Base-by-base conservation (phyloP, 108 stramenopile species). In the Discostella pseudostelligera region DNA sequence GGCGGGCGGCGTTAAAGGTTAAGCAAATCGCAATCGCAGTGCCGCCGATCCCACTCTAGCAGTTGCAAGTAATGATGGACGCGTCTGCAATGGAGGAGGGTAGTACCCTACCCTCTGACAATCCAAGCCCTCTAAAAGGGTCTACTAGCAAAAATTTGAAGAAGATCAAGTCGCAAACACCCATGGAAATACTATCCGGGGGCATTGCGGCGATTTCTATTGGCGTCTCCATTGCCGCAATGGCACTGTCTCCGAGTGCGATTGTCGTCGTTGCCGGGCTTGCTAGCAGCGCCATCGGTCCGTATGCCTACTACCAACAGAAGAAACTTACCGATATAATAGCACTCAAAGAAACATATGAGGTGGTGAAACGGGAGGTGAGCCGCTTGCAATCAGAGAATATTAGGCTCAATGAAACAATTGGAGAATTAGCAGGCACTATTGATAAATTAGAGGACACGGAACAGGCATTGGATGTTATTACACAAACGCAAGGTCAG, bases 301-400 rank as follows among this genome's bases (percentile, higher is more conserved):
- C 84, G 7, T 87, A 83, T 26, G 78, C 68, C 1, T 85, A 85
- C 53, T 87, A 82, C 39, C 90, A 91, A 67, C 87, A 91, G 72
- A 87, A 82, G 16, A 76, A 76, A 39, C 60, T 91, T 55, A 91
- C 85, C 32, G 85, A 88, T 47, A 85, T 91, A 35, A 49, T 49
- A 2, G 84, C 85, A 1, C 58, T 88, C 26, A 84, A 83, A 59
- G 82, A 91, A 66, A 87, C 87, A 26, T 66, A 74, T 14, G 73
- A 64, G 35, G 75, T 69, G 10, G 61, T 91, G 17, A 57, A 80
- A 28, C 56, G 54, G 16, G 87, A 91, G 58, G 84, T 87, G 16
- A 73, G 84, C 29, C 74, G 81, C 28, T 75, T 88, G 0, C 54
- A 76, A 19, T 50, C 50, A 0, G 85, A 83, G 66, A 91, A 88